Base-by-base conservation (phyloP, 169 alveolate genomes). In the Plasmodium ovale region DNA sequence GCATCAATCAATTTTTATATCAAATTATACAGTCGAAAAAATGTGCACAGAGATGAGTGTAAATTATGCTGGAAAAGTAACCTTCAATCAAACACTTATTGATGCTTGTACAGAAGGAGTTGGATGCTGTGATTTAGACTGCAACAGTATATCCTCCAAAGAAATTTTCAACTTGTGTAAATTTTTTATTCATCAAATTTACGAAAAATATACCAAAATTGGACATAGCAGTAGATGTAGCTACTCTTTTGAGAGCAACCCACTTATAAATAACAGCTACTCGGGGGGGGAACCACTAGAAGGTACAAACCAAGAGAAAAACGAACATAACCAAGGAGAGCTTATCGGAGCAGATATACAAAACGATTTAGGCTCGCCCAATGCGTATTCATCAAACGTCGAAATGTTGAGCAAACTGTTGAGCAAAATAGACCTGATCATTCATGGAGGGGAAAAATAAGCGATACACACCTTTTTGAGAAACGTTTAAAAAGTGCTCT, bases 1-100 rank as follows among this genome's bases (percentile, higher is more conserved):
- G 99, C 89, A 96, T 39, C 85, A 79, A 47, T 92, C 97, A 23
- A 71, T 95, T n/a, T 93, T 95, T 68, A 93, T 65, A 19, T 65
- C 91, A 6, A 47, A 85, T 14, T 60, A 60, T 19, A 92, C 93
- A 0, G 95, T 93, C 16, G 88, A 93, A 25, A 72, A 90, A 72
- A 92, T 92, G 96, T 91, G 95, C 35, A 42, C 84, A 23, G 90
- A 92, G 33, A 94, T 94, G 97, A 72, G 71, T 42, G 97, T 94
- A 6, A 87, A 87, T 23, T 94, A 92, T 90, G 90, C 94, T 1
- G 94, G 94, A 19, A 56, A 58, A 37, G 72, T 94, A 12, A 95
- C 96, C 7, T 91, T 94, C 68, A 94, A 94, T 79, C 92, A 71
- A 33, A 65, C 54, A 56, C 82, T 92, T 31, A 77, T 94, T 39